Evolutionary conservation across 306 rosid species (phyloP), one percentile per base, ranked within the genome.

Genomic region (Datisca glomerata): DNA sequence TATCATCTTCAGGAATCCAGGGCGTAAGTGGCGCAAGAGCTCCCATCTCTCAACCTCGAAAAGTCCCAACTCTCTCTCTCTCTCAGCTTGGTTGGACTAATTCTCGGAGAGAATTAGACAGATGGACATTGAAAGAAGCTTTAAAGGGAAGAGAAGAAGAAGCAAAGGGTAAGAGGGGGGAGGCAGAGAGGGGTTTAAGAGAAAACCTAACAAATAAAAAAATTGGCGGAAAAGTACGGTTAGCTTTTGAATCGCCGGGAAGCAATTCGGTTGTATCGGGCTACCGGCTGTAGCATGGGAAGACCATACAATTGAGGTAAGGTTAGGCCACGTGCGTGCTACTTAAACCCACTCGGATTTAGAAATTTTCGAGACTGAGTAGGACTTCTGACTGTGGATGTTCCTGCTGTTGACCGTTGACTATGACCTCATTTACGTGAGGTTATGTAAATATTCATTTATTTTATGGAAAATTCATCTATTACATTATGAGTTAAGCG

Each of bases 1-100:
- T 68, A 64, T 89, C 98, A 51, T 89, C 98, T 15, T 75, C 75
- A 7, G 86, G 78, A 49, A 51, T 59, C 97, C 95, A 89, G 6
- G 71, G 40, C 21, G 57, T 14, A 35, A 61, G 20, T 4, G 86
- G 63, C 53, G 77, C 71, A 13, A 81, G 79, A 65, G 92, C 94
- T 10, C 89, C 86, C 96, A 86, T 81, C 23, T 58, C 51, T 18
- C 45, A 22, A 19, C 18, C 27, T 34, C 41, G 25, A 45, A 18
- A 17, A 28, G 12, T 10, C 8, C 40, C 28, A 7, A 25, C 48
- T 22, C 48, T 15, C 43, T 5, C 55, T 46, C 31, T 27, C 31
- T 16, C 21, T 34, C 28, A 18, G 4, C 35, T 7, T 12, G 16
- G 10, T 23, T 8, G n/a, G 18, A 45, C 54, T 5, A 11, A 38